Evolutionary conservation across 1,284 basidiomycete species (phyloP).

Genomic region (Naganishia albida): DNA sequence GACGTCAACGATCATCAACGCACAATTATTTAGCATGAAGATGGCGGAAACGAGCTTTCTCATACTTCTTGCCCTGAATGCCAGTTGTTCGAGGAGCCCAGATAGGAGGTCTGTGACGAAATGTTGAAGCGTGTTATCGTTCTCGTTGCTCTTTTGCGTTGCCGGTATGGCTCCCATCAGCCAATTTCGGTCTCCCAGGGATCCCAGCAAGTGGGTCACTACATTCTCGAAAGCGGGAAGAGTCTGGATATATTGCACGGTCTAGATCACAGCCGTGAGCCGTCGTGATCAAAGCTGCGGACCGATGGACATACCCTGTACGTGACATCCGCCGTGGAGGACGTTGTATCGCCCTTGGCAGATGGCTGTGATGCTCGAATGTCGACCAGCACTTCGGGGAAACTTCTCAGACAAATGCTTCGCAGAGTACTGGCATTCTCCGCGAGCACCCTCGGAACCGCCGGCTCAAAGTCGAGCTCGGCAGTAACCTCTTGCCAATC

Average conservation of each 20-base stretch:
- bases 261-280: conserved; percentile 28
- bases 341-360: conserved; percentile 32
- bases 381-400: conserved; percentile 52
- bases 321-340: conserved; percentile 44
- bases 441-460: conserved; percentile 4
- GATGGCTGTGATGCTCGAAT: conserved; percentile 38
- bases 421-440: conserved; percentile 20
- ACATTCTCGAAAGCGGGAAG: conserved; percentile 44
- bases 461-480: conserved; percentile 37
- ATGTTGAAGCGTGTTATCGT: conserved; percentile 51
- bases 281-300: not conserved
- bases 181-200: conserved; percentile 53
- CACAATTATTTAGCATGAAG: conserved; percentile 53
- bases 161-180: conserved; percentile 52
- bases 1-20: conserved; percentile 28
- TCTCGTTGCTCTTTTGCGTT: conserved; percentile 38
- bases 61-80: conserved; percentile 43
- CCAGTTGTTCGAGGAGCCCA: conserved; percentile 46
- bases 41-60: conserved; percentile 44
- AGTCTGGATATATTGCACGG: conserved; percentile 49
- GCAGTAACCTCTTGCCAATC: conserved; percentile 42
- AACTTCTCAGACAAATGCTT: conserved; percentile 41
- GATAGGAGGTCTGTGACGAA: conserved; percentile 53
- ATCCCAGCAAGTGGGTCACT: conserved; percentile 45
- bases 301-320: conserved; percentile 36